A percentile compares a stretch with the other conserved stretches of the same genome.
phyloP scores from a whole-genome alignment of 2,329 filamentous ascomycete species.

The Sphaerulina vaccinii region DNA sequence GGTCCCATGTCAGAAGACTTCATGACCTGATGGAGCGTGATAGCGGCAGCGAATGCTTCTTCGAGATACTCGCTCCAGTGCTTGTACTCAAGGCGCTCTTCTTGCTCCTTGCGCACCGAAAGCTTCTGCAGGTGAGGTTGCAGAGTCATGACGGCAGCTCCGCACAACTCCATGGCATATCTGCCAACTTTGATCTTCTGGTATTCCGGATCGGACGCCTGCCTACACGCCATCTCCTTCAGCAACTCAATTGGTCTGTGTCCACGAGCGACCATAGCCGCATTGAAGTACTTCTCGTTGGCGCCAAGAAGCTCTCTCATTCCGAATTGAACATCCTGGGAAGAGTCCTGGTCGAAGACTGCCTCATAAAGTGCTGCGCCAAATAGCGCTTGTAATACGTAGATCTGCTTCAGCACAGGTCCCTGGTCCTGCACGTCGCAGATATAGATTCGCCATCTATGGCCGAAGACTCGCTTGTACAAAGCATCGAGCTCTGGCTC shows the following conservation, averaged over 20 bases:
- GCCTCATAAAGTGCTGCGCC: neutral
- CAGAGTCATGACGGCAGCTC: neutral
- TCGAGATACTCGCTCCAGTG: constrained; percentile 10
- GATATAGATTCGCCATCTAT: neutral
- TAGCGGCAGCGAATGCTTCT: constrained; percentile 9
- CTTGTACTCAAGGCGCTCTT: neutral
- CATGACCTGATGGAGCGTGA: constrained; percentile 14
- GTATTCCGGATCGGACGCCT: constrained; percentile 5
- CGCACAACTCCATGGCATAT: neutral
- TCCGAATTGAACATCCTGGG: neutral
- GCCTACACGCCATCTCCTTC: neutral
- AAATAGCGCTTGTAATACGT: neutral
- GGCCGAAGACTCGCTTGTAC: neutral
- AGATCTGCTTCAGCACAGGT: neutral
- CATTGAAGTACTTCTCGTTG: neutral
- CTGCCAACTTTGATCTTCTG: neutral
- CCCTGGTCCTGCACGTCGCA: too few relatives aligned
- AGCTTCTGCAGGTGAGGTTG: constrained; percentile 7
- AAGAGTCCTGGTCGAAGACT: neutral
- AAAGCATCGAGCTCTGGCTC: neutral
- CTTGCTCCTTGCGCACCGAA: neutral
- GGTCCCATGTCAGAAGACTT: neutral
- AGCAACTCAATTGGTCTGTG: neutral
- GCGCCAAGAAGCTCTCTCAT: neutral
- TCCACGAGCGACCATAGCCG: neutral